phyloP scores from a whole-genome alignment of 148 eudicot species.

The Vaccinium macrocarpon region DNA sequence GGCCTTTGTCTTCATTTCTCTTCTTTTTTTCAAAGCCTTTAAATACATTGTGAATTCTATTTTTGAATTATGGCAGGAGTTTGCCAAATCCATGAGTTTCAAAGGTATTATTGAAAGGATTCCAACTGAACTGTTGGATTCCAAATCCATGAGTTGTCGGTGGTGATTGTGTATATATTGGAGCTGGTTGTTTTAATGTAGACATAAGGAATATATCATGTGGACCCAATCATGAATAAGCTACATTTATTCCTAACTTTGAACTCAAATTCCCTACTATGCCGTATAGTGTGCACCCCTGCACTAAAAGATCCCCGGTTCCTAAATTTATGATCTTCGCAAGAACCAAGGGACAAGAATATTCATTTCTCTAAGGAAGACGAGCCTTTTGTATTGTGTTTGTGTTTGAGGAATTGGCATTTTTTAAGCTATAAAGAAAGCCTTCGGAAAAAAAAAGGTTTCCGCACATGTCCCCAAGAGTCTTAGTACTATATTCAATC shows the following conservation, averaged over 20 bases:
- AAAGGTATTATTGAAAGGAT: no score
- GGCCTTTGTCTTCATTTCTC: background rate
- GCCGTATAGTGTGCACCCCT: no score
- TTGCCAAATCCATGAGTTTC: no score
- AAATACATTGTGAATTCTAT: no score
- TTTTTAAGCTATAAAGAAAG: background rate
- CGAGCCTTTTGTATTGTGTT: background rate
- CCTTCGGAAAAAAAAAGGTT: background rate
- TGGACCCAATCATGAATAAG: constrained; percentile 91
- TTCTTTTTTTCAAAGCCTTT: no score
- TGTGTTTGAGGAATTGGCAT: background rate
- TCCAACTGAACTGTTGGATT: no score
- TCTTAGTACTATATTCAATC: background rate
- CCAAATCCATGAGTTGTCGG: constrained; percentile 32
- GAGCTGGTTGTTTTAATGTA: constrained; percentile 70
- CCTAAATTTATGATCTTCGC: no score
- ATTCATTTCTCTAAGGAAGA: background rate
- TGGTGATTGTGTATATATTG: constrained; percentile 90
- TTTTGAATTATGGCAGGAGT: no score
- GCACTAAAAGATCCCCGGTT: no score
- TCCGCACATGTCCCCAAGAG: background rate
- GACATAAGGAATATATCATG: constrained; percentile 84
- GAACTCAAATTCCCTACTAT: no score
- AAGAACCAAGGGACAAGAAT: background rate
- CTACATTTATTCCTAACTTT: constrained; percentile 23